Evolutionary conservation across 2,329 filamentous ascomycete species (phyloP), one percentile per base, ranked within the genome.

Genomic region (Penicillium sp.): DNA sequence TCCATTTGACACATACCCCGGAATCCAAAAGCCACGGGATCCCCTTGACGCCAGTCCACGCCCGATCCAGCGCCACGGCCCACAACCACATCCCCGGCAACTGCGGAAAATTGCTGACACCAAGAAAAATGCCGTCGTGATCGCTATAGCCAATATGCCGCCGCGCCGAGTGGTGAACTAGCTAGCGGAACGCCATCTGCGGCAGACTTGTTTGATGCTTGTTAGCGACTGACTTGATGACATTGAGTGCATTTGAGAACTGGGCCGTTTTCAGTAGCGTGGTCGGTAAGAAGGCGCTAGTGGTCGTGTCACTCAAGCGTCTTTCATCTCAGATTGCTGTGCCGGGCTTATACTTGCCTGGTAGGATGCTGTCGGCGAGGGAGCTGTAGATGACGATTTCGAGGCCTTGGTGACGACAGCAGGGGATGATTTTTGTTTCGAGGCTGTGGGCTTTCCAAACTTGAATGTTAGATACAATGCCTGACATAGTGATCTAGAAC

Each of bases 111-210:
- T 8, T 49, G 26, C 6, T 26, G 19, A 37, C 35, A 8, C 22
- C 51, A 26, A 26, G 51, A 13, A 26, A 30, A 6, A 40, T 40
- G 22, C 22, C 6, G 25, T 26, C 14, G 4, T 8, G 26, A 30
- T 35, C 19, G 35, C 22, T 10, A 7, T 48, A 3, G 14, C n/a
- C 11, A 1, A 16, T 3, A 7, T 28, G 25, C 43, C 22, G 5
- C 22, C 28, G 25, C 43, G 22, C 28, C 28, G 48, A 51, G 10
- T 72, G 70, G 7, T 43, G 43, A 6, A 4, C 5, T 4, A 26
- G 22, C 42, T 25, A 46, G 43, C 2, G 43, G 43, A 26, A 16
- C 7, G 22, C 13, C 2, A 28, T 42, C 25, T 16, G 5, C 13
- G 25, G 43, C 25, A 25, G 4, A 14, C 13, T 46, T 6, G 10